These are phyloP conservation scores for Moniliella sp. DNA, from an alignment of 1,284 basidiomycete species.

Conservation along the genomic window DNA sequence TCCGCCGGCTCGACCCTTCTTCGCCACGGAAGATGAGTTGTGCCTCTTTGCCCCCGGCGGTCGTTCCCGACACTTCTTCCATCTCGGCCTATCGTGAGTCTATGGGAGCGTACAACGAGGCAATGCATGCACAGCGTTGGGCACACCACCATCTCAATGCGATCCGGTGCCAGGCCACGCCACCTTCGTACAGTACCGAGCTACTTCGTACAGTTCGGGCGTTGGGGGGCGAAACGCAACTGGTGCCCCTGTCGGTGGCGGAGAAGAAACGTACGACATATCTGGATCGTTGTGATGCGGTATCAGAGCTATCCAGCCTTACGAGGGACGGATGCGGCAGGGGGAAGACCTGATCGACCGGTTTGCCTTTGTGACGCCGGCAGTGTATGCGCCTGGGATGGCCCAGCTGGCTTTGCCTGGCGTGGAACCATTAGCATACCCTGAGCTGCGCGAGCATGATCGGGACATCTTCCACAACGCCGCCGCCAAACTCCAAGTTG, in stretches of 20 bases:
- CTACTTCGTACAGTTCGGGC: too few species aligned
- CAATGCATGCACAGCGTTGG: constrained; percentile 59
- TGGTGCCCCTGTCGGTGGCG: constrained; percentile 38
- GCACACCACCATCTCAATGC: constrained; percentile 20
- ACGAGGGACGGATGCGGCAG: constrained; percentile 43
- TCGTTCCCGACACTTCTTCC: constrained; percentile 47
- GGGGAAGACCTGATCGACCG: constrained; percentile 45
- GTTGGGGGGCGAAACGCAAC: constrained; percentile 38
- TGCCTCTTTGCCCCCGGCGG: constrained; percentile 46
- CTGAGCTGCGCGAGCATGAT: constrained; percentile 14
- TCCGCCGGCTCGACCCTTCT: too few species aligned
- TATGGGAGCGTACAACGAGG: constrained; percentile 51
- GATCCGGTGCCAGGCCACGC: too few species aligned
- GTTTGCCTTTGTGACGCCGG: constrained; percentile 65
- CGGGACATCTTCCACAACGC: constrained; percentile 45
- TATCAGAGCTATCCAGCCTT: constrained; percentile 40
- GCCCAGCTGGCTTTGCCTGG: constrained; percentile 44
- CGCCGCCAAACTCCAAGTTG: constrained; percentile 67
- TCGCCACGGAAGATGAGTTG: too few species aligned
- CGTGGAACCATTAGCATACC: constrained; percentile 11
- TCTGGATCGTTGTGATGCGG: constrained; percentile 45
- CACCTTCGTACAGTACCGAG: too few species aligned
- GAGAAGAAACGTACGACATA: constrained; percentile 35
- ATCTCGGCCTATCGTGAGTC: constrained; percentile 50
- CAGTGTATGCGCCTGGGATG: constrained; percentile 56